phyloP scores from a whole-genome alignment of 352 stramenopile genomes.

The Globisporangium iwayamae region DNA sequence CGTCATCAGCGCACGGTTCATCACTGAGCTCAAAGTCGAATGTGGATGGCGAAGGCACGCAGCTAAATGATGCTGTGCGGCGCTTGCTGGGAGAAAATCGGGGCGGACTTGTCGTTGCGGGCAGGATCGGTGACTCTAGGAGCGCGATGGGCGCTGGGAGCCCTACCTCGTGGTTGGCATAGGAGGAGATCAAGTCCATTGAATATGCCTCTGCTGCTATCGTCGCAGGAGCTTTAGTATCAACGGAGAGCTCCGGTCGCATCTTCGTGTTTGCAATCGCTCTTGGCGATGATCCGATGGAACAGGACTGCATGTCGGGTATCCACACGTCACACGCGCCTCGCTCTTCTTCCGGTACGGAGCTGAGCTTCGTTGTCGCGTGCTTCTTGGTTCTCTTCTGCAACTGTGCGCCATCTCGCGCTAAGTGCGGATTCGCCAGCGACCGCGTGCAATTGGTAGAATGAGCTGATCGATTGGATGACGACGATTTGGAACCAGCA shows the following conservation, averaged over 20 bases:
- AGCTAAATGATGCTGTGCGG: background rate
- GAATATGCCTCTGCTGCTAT: background rate
- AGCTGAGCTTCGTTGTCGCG: background rate
- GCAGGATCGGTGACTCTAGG: conserved; percentile 24
- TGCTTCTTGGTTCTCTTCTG: conserved; percentile 16
- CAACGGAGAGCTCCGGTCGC: background rate
- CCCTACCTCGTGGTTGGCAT: conserved; percentile 17
- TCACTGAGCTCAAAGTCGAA: background rate
- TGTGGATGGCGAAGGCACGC: conserved; percentile 1
- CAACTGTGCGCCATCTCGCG: background rate
- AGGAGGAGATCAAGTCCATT: conserved; percentile 27
- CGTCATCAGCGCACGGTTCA: too few relatives aligned
- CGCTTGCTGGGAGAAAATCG: background rate
- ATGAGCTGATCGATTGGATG: background rate
- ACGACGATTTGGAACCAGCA: background rate
- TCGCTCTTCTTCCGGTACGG: conserved; percentile 13
- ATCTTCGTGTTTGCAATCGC: background rate
- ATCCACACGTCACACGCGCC: background rate
- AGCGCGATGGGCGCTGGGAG: conserved; percentile 17
- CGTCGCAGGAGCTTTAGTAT: background rate
- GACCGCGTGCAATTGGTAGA: conserved; percentile 7
- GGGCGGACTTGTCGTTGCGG: conserved; percentile 13
- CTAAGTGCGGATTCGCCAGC: conserved; percentile 1
- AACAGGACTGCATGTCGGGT: background rate
- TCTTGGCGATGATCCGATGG: background rate